Base-by-base conservation (phyloP, 2,329 filamentous ascomycete species). In the Ascochyta viciae-villosae region DNA sequence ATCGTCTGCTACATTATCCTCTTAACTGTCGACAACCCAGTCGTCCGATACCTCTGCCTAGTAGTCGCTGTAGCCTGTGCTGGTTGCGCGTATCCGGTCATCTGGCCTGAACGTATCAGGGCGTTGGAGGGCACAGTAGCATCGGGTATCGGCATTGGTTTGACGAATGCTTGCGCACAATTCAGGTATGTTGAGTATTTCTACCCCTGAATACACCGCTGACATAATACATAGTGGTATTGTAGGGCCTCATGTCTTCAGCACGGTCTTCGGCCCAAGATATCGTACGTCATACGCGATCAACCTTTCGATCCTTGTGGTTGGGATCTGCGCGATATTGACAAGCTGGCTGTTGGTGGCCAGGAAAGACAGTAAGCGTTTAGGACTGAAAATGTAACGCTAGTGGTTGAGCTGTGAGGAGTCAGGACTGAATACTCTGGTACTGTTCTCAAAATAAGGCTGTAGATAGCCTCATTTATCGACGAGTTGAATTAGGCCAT, bases 101-200 rank as follows among this genome's bases (percentile, higher is more conserved):
- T 65, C 9, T 63, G 58, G 63, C 48, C 56, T 23, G 63, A 65
- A 41, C 54, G 63, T 31, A 65, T 65, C 16, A 58, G 63, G 7
- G 63, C 58, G 1, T 41, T 65, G 5, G 57, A 65, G 39, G 63
- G 63, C 10, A 65, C 63, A 7, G 61, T 63, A 9, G 61, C 63
- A 45, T 63, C 61, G 5, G 61, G 63, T 12, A 59, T 65, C 15
- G 63, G 63, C 6, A 65, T 63, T 40, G 63, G 63, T 6, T 24
- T 65, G 37, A 65, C 61, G 13, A 63, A 65, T 35, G 63, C 63
- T 24, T 65, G 63, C 31, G 58, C 63, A 12, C 63, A 65, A 24
- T 65, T 63, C 33, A 49, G 56, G 54, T 60, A 56, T 10, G 56
- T 59, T n/a, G 37, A 46, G 15, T 6, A 4, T 5, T 12, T 13